Conservation (phyloP, 2,329 filamentous ascomycete genomes). For the Colletotrichum tofieldiae region DNA sequence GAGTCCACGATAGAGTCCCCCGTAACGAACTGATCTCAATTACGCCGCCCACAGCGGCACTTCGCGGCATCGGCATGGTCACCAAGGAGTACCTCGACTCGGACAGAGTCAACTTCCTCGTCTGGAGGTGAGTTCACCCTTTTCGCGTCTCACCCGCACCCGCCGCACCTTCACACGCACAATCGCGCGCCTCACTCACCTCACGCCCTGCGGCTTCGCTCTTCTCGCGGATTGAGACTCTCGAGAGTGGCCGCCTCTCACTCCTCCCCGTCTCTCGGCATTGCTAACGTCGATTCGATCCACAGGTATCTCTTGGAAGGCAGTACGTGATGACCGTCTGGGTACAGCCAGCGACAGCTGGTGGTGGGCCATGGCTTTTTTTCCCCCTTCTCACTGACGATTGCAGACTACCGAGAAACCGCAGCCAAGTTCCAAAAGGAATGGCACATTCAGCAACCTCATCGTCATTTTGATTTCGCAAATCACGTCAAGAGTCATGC, state of each 20-base stretch:
- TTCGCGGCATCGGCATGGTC: conserved; percentile 46
- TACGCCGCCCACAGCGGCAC: conserved; percentile 43
- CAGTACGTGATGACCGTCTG: conserved; percentile 64
- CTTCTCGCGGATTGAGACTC: conserved; percentile 5
- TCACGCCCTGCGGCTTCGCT: conserved; percentile 11
- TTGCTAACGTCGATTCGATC: conserved; percentile 31
- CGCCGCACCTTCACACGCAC: conserved; percentile 25
- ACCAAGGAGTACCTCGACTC: conserved; percentile 78
- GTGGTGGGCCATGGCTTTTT: conserved; percentile 32
- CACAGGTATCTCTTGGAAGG: conserved; percentile 73
- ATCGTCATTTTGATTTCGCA: conserved; percentile 75
- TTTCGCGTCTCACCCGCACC: conserved; percentile 44
- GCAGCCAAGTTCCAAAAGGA: conserved; percentile 79
- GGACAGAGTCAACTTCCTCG: conserved; percentile 78
- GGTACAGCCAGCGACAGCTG: conserved; percentile 39
- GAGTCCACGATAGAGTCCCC: conserved; percentile 5
- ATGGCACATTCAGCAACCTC: conserved; percentile 75
- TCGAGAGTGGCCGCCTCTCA: conserved; percentile 15
- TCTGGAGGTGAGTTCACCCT: conserved; percentile 75
- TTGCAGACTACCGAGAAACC: conserved; percentile 76
- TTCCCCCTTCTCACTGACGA: conserved; percentile 24
- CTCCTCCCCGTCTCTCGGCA: conserved; percentile 27
- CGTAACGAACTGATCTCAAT: conserved; percentile 24
- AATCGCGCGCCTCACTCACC: conserved; percentile 33
- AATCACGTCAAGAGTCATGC: conserved; percentile 76